Conservation (phyloP, 306 rosid species). For the Boehmeria nivea region DNA sequence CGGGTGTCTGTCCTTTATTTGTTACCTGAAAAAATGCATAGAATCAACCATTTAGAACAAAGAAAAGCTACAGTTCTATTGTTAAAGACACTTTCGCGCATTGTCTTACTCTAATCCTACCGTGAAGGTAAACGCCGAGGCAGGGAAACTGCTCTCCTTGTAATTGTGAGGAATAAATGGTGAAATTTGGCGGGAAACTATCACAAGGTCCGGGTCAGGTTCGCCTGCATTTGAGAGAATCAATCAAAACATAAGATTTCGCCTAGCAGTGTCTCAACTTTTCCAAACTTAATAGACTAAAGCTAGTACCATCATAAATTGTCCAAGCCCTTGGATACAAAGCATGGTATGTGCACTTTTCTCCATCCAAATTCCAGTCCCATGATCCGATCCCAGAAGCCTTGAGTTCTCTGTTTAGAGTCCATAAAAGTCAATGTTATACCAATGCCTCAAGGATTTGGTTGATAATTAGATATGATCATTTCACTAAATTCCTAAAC, state of each 20-base stretch:
- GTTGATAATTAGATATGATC: neutral
- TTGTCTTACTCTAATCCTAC: constrained; percentile 29
- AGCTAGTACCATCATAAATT: constrained; percentile 61
- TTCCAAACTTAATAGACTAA: neutral
- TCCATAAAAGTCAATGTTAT: neutral
- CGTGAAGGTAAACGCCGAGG: constrained; percentile 78
- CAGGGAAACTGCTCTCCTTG: constrained; percentile 94
- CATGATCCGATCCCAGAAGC: constrained; percentile 75
- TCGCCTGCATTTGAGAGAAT: constrained; percentile 47
- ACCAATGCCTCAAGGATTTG: neutral
- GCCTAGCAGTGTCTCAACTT: neutral
- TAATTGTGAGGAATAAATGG: constrained; percentile 92
- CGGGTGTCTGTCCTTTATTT: constrained; percentile 65
- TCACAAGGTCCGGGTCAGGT: constrained; percentile 77
- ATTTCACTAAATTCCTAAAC: neutral
- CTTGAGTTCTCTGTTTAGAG: constrained; percentile 17
- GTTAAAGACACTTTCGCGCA: neutral
- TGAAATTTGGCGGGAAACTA: constrained; percentile 89
- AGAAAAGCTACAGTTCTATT: constrained; percentile 1
- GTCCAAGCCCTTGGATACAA: constrained; percentile 96
- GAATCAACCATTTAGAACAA: constrained; percentile 12
- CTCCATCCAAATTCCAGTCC: constrained; percentile 92
- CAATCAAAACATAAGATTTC: neutral
- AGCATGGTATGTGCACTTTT: constrained; percentile 75
- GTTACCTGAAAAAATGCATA: constrained; percentile 43